Conservation (phyloP, 2,329 filamentous ascomycete species). For the Fusarium protoensiforme region DNA sequence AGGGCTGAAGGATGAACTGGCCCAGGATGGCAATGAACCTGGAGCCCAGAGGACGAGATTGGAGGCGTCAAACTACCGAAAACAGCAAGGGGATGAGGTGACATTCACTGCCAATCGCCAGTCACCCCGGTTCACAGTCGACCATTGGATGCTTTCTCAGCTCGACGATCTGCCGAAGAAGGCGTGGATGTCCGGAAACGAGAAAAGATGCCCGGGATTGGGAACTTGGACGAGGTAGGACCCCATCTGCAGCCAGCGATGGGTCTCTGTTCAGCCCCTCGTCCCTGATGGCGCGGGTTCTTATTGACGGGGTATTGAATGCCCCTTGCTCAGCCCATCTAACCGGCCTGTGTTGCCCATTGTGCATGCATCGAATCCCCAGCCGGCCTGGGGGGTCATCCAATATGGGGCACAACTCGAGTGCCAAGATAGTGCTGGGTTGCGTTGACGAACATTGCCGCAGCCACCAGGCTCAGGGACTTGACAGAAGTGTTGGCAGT, state of each 20-base stretch:
- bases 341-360: neutral
- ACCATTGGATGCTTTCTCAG: neutral
- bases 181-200: neutral
- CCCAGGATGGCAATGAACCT: neutral
- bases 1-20: slow-evolving; percentile 6
- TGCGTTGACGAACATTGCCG: neutral
- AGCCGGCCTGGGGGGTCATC: neutral
- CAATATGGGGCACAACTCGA: neutral
- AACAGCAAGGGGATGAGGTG: neutral
- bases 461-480: neutral
- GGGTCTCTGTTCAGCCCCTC: neutral
- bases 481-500: neutral
- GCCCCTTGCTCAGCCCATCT: neutral
- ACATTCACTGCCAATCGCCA: neutral
- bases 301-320: neutral
- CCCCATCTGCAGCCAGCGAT: neutral
- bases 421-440: neutral
- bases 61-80: slow-evolving; percentile 1
- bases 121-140: neutral
- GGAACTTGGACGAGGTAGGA: neutral
- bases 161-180: neutral
- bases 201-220: neutral
- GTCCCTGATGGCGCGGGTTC: neutral
- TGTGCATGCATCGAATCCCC: neutral
- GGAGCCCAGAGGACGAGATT: neutral